phyloP scores from a whole-genome alignment of 1,284 basidiomycete genomes.

The Ceratobasidium sp. region DNA sequence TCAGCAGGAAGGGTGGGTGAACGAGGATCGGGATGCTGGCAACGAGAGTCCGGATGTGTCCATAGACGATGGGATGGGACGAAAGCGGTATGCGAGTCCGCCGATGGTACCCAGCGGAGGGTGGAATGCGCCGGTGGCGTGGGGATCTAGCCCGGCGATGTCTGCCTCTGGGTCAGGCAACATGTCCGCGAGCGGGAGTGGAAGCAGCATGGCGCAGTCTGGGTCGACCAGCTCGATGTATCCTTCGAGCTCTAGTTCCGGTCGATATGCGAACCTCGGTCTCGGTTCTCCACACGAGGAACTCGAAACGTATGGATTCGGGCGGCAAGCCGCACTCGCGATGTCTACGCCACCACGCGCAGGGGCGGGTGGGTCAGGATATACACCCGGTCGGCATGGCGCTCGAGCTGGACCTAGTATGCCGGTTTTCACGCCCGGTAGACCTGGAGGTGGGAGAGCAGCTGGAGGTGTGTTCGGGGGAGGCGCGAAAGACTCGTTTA shows the following conservation, averaged over 20 bases:
- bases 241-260: background rate
- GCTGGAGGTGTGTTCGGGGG: slow-evolving; percentile 30
- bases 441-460: slow-evolving; percentile 7
- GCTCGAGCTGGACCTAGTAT: background rate
- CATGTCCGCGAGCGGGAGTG: slow-evolving; percentile 4
- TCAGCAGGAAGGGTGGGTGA: slow-evolving; percentile 50
- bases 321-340: slow-evolving; percentile 26
- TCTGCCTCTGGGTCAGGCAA: slow-evolving; percentile 9
- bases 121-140: slow-evolving; percentile 14
- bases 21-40: slow-evolving; percentile 44
- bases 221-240: slow-evolving; percentile 10
- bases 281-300: slow-evolving; percentile 4
- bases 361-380: slow-evolving; percentile 7
- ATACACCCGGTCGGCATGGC: slow-evolving; percentile 9
- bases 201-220: slow-evolving; percentile 2
- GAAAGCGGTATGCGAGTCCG: slow-evolving; percentile 33
- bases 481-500: slow-evolving; percentile 24
- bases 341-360: slow-evolving; percentile 5
- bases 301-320: slow-evolving; percentile 28
- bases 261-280: slow-evolving; percentile 13
- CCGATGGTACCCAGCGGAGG: slow-evolving; percentile 26
- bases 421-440: background rate
- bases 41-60: slow-evolving; percentile 50
- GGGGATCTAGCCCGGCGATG: slow-evolving; percentile 20
- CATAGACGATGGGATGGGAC: slow-evolving; percentile 42